Conservation (phyloP, 257 asterid species). For the Gentiana dahurica region DNA sequence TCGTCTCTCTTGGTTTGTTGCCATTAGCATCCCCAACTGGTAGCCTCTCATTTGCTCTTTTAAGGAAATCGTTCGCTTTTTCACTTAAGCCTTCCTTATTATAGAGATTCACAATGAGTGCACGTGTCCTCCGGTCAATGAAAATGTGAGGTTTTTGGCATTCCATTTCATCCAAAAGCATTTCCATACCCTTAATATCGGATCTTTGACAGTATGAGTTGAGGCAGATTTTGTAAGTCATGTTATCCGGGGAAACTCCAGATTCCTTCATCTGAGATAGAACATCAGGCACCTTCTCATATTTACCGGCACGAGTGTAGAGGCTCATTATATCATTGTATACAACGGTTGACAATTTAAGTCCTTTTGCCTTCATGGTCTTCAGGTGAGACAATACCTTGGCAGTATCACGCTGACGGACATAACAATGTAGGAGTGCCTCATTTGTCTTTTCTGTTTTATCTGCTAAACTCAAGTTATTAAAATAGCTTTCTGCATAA, state of each 20-base stretch:
- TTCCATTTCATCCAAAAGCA: slow-evolving; percentile 60
- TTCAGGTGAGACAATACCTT: slow-evolving; percentile 41
- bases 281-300: slow-evolving; percentile 42
- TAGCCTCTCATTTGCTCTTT: slow-evolving; percentile 50
- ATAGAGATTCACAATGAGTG: slow-evolving; percentile 55
- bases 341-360: slow-evolving; percentile 36
- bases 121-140: slow-evolving; percentile 69
- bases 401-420: slow-evolving; percentile 40
- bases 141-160: slow-evolving; percentile 23
- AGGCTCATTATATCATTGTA: slow-evolving; percentile 72
- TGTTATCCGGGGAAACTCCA: slow-evolving; percentile 49
- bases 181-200: slow-evolving; percentile 61
- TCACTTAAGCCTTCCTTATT: slow-evolving; percentile 37
- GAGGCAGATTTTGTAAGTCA: slow-evolving; percentile 74
- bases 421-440: slow-evolving; percentile 84
- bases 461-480: slow-evolving; percentile 42
- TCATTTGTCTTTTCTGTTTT: slow-evolving; percentile 61
- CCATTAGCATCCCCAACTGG: slow-evolving; percentile 42
- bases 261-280: slow-evolving; percentile 40
- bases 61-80: slow-evolving; percentile 48
- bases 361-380: slow-evolving; percentile 52
- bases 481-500: slow-evolving; percentile 63
- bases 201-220: slow-evolving; percentile 59
- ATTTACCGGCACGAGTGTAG: slow-evolving; percentile 31
- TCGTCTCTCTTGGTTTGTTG: slow-evolving; percentile 2